Conservation (phyloP, 192 early-diverging fungal species). For the Blastocladiella britannica region DNA sequence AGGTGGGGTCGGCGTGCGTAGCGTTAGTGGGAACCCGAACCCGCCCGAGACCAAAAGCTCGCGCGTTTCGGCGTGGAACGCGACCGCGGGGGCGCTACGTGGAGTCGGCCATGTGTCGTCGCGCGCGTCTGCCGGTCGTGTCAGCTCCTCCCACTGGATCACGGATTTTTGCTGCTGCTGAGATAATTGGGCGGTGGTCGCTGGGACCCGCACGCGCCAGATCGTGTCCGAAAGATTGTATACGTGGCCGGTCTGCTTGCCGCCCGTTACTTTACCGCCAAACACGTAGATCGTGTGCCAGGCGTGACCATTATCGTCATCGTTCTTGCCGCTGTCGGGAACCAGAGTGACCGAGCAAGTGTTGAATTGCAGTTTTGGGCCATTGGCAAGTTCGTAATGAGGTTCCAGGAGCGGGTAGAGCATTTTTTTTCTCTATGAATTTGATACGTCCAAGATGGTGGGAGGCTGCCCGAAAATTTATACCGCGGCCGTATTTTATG, state of each 20-base stretch:
- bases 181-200: not conserved
- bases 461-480: too few relatives aligned
- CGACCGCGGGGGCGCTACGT: not conserved
- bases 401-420: too few relatives aligned
- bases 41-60: not conserved
- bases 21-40: too few relatives aligned
- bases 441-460: too few relatives aligned
- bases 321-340: too few relatives aligned
- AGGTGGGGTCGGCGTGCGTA: not conserved
- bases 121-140: not conserved
- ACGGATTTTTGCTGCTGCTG: not conserved
- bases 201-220: not conserved
- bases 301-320: too few relatives aligned
- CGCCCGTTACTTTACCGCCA: not conserved
- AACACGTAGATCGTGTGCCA: not conserved
- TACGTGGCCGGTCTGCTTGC: not conserved
- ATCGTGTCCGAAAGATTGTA: not conserved
- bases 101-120: not conserved
- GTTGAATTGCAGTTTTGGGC: not conserved
- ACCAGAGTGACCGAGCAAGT: not conserved
- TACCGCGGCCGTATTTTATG: too few relatives aligned
- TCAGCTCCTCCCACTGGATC: not conserved
- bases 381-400: too few relatives aligned
- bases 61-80: not conserved
- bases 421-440: too few relatives aligned